Evolutionary conservation across 176 grass and related monocot genomes (phyloP).

Genomic region (Miscanthus lutarioriparius): DNA sequence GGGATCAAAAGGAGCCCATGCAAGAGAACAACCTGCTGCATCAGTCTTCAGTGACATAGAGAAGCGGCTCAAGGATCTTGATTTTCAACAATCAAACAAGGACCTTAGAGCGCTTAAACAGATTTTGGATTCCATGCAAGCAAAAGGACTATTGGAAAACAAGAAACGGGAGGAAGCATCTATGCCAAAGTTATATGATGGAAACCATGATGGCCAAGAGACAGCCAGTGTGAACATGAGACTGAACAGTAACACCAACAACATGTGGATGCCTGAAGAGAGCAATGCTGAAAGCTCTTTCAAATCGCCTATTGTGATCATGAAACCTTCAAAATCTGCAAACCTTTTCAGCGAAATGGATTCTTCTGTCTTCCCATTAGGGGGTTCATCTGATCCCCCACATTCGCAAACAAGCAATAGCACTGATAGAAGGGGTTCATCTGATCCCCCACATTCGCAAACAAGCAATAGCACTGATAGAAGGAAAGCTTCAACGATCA

Average conservation of each 20-base stretch:
- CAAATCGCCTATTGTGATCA: slow-evolving; percentile 90
- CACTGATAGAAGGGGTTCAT: slow-evolving; percentile 48
- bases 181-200: slow-evolving; percentile 44
- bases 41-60: slow-evolving; percentile 91
- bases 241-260: slow-evolving; percentile 26
- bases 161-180: slow-evolving; percentile 53
- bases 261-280: slow-evolving; percentile 32
- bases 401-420: slow-evolving; percentile 48
- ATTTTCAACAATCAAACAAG: slow-evolving; percentile 85
- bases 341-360: slow-evolving; percentile 37
- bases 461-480: slow-evolving; percentile 47
- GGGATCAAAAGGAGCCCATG: slow-evolving; percentile 42
- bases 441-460: slow-evolving; percentile 48
- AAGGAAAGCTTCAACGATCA: slow-evolving; percentile 47
- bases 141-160: slow-evolving; percentile 79
- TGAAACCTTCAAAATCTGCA: slow-evolving; percentile 81
- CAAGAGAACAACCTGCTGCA: slow-evolving; percentile 58
- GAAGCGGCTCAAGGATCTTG: slow-evolving; percentile 82
- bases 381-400: slow-evolving; percentile 44
- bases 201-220: slow-evolving; percentile 27
- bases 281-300: slow-evolving; percentile 43
- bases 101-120: slow-evolving; percentile 86
- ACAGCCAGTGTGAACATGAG: slow-evolving; percentile 19
- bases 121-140: slow-evolving; percentile 87
- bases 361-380: slow-evolving; percentile 45